A percentile compares a stretch with the other conserved stretches of the same genome.
Evolutionary conservation across 139 green algal genomes (phyloP).

Genomic region (Picochlorum sp.): DNA sequence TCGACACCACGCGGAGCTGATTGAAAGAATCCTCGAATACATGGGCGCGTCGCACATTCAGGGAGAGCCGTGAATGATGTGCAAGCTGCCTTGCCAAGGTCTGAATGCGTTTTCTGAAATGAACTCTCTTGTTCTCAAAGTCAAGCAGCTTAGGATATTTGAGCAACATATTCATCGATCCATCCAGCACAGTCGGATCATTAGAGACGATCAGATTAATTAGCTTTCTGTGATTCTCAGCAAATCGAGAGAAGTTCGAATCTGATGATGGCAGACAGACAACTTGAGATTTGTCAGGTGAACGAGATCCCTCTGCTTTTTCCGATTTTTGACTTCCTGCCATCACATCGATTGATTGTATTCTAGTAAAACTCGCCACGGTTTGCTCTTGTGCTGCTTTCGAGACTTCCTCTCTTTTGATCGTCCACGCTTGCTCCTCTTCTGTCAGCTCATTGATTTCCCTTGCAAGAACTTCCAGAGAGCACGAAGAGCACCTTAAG

Average conservation of each 20-base stretch:
- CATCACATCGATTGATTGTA: neutral
- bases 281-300: neutral
- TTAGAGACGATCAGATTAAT: constrained; percentile 84
- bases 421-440: neutral
- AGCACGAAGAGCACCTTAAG: constrained; percentile 6
- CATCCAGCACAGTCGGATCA: constrained; percentile 68
- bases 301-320: too few relatives aligned
- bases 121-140: constrained; percentile 92
- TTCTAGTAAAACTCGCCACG: neutral
- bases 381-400: neutral
- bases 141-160: constrained; percentile 78
- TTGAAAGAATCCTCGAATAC: constrained; percentile 97
- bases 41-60: constrained; percentile 74
- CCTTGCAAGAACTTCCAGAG: constrained; percentile 5
- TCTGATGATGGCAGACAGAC: constrained; percentile 9
- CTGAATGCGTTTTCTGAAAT: neutral
- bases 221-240: constrained; percentile 73
- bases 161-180: constrained; percentile 67
- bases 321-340: too few relatives aligned
- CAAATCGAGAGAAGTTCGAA: constrained; percentile 49
- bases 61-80: constrained; percentile 32
- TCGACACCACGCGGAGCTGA: constrained; percentile 74
- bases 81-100: neutral
- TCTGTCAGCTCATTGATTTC: constrained; percentile 9
- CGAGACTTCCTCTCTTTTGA: neutral